Evolutionary conservation across 371 early-diverging fungal genomes (phyloP).

Genomic region (Lichtheimia corymbifera): DNA sequence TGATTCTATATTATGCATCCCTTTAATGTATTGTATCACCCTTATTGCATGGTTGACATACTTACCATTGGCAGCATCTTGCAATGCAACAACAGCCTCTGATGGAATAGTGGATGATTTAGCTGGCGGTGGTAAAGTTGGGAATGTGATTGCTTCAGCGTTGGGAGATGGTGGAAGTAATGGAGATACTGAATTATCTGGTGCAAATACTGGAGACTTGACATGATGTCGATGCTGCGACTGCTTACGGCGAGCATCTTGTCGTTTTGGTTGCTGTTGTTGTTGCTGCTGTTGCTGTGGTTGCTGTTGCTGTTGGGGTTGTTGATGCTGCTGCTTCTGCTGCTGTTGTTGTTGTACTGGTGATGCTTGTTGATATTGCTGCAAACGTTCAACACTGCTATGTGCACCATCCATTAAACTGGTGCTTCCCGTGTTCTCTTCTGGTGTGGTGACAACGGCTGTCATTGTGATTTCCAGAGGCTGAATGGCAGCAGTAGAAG

Average conservation of each 20-base stretch:
- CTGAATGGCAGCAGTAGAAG: constrained; percentile 44
- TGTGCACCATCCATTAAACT: neutral
- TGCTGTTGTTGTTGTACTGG: neutral
- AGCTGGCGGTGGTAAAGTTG: constrained; percentile 32
- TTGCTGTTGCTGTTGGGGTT: constrained; percentile 7
- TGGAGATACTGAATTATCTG: constrained; percentile 20
- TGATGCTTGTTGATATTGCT: too few species aligned
- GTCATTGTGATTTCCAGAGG: constrained; percentile 48
- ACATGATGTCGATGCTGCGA: constrained; percentile 34
- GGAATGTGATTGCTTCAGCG: constrained; percentile 10
- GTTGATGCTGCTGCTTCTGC: constrained; percentile 2
- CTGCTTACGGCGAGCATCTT: constrained; percentile 23
- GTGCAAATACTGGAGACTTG: constrained; percentile 34
- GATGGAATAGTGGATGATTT: constrained; percentile 22
- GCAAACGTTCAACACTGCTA: too few species aligned
- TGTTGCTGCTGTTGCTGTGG: neutral
- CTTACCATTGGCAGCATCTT: constrained; percentile 49
- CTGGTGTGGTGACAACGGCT: constrained; percentile 26
- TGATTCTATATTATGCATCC: neutral
- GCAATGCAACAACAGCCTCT: constrained; percentile 48
- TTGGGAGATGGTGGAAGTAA: constrained; percentile 14
- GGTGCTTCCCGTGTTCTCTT: neutral
- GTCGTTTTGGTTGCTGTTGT: constrained; percentile 1
- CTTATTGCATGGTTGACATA: neutral
- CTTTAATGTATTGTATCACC: neutral